These are phyloP conservation scores for Hemileccinum impolitum DNA, from an alignment of 768 basidiomycete species.

Conservation along the genomic window DNA sequence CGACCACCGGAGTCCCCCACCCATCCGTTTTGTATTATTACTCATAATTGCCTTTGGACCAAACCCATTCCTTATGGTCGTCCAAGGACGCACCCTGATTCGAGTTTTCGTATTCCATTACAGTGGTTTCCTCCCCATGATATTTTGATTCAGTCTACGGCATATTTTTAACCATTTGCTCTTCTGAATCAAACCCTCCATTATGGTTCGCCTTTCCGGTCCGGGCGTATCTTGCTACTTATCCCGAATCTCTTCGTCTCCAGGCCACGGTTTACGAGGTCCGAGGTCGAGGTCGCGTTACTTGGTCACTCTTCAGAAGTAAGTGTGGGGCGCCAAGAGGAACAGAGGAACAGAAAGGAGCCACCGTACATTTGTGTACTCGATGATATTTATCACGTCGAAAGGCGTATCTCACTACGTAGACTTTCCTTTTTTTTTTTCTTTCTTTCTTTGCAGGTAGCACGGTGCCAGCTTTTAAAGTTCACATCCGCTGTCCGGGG, in stretches of 20 bases:
- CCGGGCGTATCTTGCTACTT: constrained; percentile 22
- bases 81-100: constrained; percentile 19
- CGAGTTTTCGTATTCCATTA: constrained; percentile 19
- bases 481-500: no score
- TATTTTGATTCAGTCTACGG: constrained; percentile 16
- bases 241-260: constrained; percentile 21
- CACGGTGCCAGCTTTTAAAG: no score
- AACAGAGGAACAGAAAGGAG: constrained; percentile 1
- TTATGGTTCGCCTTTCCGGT: constrained; percentile 8
- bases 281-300: constrained; percentile 4
- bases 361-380: constrained; percentile 20
- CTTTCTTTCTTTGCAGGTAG: no score
- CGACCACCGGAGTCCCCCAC: constrained; percentile 7
- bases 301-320: constrained; percentile 3
- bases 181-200: constrained; percentile 17
- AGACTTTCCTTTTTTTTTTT: constrained; percentile 2
- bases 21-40: constrained; percentile 31
- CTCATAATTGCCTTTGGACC: constrained; percentile 33
- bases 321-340: constrained; percentile 2
- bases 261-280: constrained; percentile 6
- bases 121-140: constrained; percentile 13
- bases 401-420: constrained; percentile 6
- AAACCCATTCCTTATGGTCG: constrained; percentile 16
- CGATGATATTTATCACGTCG: constrained; percentile 21
- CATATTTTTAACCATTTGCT: constrained; percentile 14